These are phyloP conservation scores for Saturnispora serradocipensis DNA, from an alignment of 805 yeast genomes.

Conservation along the genomic window DNA sequence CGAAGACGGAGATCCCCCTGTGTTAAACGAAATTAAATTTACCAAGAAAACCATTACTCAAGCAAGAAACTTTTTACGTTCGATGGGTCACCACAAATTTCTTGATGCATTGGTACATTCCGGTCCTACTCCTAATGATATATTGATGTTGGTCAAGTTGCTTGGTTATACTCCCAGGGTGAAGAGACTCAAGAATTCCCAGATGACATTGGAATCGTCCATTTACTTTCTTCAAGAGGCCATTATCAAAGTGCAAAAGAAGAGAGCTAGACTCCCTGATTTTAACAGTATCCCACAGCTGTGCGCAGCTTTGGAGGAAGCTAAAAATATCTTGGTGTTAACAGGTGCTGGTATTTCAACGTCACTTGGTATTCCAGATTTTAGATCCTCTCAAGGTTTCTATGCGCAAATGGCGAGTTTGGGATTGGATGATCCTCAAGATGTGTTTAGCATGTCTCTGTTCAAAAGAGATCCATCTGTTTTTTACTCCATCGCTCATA, in stretches of 20 bases:
- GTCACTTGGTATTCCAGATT: conserved; percentile 84
- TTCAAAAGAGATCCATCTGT: conserved; percentile 70
- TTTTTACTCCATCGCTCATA: conserved; percentile 79
- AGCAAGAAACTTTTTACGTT: conserved; percentile 47
- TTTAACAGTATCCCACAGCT: conserved; percentile 55
- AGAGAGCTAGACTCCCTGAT: conserved; percentile 45
- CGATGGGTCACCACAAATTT: conserved; percentile 51
- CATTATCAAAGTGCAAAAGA: conserved; percentile 49
- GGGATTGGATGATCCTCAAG: conserved; percentile 81
- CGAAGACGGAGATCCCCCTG: conserved; percentile 11
- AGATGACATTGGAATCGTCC: conserved; percentile 12
- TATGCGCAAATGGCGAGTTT: conserved; percentile 59
- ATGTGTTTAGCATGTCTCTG: conserved; percentile 68
- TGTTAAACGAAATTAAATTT: conserved; percentile 17
- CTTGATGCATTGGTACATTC: conserved; percentile 46
- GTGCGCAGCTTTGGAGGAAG: conserved; percentile 39
- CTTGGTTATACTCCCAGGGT: conserved; percentile 44
- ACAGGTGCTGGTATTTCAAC: conserved; percentile 96
- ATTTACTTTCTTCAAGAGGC: conserved; percentile 52
- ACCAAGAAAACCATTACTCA: conserved; percentile 36
- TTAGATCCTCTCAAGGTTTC: conserved; percentile 81
- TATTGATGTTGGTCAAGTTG: conserved; percentile 45
- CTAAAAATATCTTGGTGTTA: conserved; percentile 58
- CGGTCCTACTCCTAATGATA: conserved; percentile 48
- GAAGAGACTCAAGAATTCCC: conserved; percentile 4